phyloP scores from a whole-genome alignment of 345 rosid species.

The Clausena lansium region DNA sequence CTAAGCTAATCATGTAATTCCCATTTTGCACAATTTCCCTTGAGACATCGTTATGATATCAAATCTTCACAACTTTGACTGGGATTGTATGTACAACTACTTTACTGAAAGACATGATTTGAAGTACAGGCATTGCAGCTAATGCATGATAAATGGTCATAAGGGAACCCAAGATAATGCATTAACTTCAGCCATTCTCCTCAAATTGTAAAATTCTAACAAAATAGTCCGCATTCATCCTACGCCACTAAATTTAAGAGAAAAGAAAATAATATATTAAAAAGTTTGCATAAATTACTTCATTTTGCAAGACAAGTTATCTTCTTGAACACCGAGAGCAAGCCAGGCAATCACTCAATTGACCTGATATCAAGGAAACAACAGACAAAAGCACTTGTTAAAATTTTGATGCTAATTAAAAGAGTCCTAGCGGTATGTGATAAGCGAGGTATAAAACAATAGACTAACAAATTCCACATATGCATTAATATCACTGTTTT shows the following conservation, averaged over 20 bases:
- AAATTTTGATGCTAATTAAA: not conserved
- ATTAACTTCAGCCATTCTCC: not conserved
- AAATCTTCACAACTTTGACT: not conserved
- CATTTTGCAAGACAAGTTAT: constrained; percentile 17
- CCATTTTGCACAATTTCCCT: not conserved
- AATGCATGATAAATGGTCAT: not conserved
- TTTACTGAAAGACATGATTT: not conserved
- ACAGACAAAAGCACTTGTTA: not conserved
- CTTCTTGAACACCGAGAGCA: constrained; percentile 13
- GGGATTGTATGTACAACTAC: not conserved
- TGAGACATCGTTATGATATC: not conserved
- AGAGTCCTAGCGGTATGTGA: not conserved
- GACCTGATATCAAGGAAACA: constrained; percentile 18
- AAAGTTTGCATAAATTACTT: constrained; percentile 15
- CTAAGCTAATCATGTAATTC: not conserved
- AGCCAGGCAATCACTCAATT: constrained; percentile 4
- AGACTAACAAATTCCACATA: not conserved
- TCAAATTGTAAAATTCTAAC: not conserved
- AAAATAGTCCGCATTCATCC: not conserved
- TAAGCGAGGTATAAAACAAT: not conserved
- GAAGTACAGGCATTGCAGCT: not conserved
- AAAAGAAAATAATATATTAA: not conserved
- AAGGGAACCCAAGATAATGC: not conserved
- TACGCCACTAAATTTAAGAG: not conserved
- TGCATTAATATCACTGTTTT: not conserved